A percentile compares a stretch with the other conserved stretches of the same genome.
Evolutionary conservation across 805 yeast species (phyloP).

Genomic region (Candida silvatica): DNA sequence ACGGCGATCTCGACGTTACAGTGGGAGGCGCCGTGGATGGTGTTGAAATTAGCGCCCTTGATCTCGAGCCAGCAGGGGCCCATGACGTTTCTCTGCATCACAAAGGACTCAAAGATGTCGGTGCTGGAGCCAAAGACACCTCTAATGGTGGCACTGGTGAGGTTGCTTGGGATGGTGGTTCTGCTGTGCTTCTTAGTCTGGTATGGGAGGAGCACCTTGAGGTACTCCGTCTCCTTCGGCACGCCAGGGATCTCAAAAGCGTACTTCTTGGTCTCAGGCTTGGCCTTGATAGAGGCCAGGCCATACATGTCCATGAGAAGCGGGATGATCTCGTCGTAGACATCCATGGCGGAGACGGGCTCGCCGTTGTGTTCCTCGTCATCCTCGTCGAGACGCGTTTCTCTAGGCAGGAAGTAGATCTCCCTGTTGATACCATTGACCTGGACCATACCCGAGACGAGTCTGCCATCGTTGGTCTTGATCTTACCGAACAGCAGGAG

Average conservation of each 20-base stretch:
- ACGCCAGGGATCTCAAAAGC: conserved; percentile 81
- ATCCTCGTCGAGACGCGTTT: conserved; percentile 24
- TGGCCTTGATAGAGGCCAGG: conserved; percentile 53
- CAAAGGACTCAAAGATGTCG: conserved; percentile 76
- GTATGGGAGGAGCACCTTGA: conserved; percentile 71
- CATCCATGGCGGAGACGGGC: conserved; percentile 48
- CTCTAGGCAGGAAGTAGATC: conserved; percentile 70
- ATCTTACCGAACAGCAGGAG: conserved; percentile 78
- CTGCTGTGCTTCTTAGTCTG: conserved; percentile 48
- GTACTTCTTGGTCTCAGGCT: conserved; percentile 67
- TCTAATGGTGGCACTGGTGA: conserved; percentile 68
- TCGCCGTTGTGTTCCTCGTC: conserved; percentile 30
- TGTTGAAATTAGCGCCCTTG: conserved; percentile 48
- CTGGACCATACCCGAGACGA: conserved; percentile 72
- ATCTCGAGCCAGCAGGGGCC: conserved; percentile 97
- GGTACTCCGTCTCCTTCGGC: conserved; percentile 72
- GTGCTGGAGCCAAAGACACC: conserved; percentile 76
- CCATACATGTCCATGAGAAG: conserved; percentile 56
- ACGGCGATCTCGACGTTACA: conserved; percentile 71
- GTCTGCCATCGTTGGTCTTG: conserved; percentile 43
- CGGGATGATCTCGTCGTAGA: conserved; percentile 69
- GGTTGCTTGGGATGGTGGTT: conserved; percentile 46
- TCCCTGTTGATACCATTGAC: conserved; percentile 63
- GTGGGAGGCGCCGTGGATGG: conserved; percentile 62
- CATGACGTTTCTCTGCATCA: conserved; percentile 75